Evolutionary conservation across 2,329 filamentous ascomycete genomes (phyloP).

Genomic region (Venturiaceae sp.): DNA sequence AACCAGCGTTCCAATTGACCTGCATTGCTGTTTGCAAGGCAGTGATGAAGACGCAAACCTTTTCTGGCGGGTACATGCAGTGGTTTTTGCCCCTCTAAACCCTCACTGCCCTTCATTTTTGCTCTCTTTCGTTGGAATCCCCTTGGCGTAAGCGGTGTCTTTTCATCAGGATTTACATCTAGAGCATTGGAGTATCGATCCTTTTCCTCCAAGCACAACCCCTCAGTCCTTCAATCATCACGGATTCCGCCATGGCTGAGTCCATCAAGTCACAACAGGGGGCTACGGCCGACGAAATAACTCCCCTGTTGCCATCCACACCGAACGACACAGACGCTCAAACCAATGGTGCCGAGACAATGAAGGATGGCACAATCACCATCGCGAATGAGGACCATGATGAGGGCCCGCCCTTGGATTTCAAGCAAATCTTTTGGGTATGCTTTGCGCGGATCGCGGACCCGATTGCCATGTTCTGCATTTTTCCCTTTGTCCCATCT

Average conservation of each 20-base stretch:
- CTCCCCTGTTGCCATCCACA: not conserved
- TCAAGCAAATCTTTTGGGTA: constrained; percentile 58
- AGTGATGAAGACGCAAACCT: not conserved
- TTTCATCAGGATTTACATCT: too few relatives aligned
- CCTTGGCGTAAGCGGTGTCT: too few relatives aligned
- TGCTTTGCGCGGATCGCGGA: constrained; percentile 66
- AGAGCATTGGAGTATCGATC: too few relatives aligned
- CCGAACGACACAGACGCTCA: not conserved
- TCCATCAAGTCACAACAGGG: not conserved
- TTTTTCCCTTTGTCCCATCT: constrained; percentile 70
- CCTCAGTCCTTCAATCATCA: too few relatives aligned
- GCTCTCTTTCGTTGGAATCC: too few relatives aligned
- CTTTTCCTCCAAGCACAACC: too few relatives aligned
- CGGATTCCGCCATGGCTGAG: not conserved
- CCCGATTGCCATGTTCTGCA: constrained; percentile 73
- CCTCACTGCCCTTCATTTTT: too few relatives aligned
- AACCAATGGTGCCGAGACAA: not conserved
- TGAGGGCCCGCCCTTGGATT: constrained; percentile 44
- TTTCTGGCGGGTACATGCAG: too few relatives aligned
- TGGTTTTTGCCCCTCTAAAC: too few relatives aligned
- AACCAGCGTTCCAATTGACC: too few relatives aligned
- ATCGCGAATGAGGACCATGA: constrained; percentile 13
- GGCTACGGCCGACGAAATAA: not conserved
- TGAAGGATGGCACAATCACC: not conserved
- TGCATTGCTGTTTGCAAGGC: not conserved